phyloP scores from a whole-genome alignment of 2,329 filamentous ascomycete genomes.

The Nemania serpens region DNA sequence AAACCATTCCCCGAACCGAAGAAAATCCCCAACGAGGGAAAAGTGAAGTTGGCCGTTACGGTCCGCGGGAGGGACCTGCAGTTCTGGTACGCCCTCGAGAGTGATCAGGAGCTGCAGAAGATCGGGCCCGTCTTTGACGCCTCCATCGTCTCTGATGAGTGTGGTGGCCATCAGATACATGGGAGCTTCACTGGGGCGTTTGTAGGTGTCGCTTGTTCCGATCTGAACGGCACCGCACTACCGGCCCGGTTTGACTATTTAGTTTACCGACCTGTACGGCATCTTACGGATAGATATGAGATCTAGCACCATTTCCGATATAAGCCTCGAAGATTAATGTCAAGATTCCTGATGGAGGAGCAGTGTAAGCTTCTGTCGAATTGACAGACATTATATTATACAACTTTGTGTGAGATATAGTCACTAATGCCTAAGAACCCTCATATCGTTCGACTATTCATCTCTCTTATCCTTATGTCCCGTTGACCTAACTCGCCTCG shows the following conservation, averaged over 20 bases:
- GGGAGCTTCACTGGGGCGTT: constrained; percentile 69
- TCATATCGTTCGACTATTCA: not conserved
- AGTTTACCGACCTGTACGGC: constrained; percentile 53
- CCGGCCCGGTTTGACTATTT: constrained; percentile 58
- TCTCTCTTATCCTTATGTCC: not conserved
- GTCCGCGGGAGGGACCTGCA: constrained; percentile 58
- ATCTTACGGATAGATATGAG: constrained; percentile 56
- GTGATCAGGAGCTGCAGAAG: constrained; percentile 47
- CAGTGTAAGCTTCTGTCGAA: too few species aligned
- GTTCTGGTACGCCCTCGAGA: constrained; percentile 60
- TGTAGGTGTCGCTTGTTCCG: constrained; percentile 60
- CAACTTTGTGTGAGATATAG: not conserved
- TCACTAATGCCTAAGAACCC: not conserved
- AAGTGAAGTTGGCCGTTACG: constrained; percentile 55
- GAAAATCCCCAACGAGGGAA: constrained; percentile 57
- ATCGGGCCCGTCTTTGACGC: constrained; percentile 63
- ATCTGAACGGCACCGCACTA: constrained; percentile 56
- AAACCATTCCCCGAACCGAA: constrained; percentile 50
- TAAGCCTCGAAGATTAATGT: too few species aligned
- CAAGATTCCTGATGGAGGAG: too few species aligned
- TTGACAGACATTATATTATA: not conserved
- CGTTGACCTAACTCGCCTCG: not conserved
- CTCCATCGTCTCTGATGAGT: constrained; percentile 65
- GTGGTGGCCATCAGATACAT: constrained; percentile 63
- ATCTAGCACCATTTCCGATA: constrained; percentile 29